phyloP scores from a whole-genome alignment of 148 eudicot species.

The Oxyria digyna region DNA sequence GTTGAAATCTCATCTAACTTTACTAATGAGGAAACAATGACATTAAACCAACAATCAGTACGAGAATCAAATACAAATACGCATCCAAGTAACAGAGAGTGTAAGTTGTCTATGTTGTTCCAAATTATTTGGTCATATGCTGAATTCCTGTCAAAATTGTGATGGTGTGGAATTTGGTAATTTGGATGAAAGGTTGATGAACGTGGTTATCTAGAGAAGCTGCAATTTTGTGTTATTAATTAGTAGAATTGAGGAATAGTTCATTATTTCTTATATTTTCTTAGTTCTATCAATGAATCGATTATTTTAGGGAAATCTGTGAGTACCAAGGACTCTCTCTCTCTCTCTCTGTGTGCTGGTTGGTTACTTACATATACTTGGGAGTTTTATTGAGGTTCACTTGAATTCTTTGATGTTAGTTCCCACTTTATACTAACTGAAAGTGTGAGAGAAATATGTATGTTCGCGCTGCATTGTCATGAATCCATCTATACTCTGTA shows the following conservation, averaged over 20 bases:
- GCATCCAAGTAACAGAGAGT: constrained; percentile 33
- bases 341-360: background rate
- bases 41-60: constrained; percentile 34
- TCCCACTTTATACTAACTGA: background rate
- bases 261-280: background rate
- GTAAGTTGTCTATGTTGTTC: constrained; percentile 35
- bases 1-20: constrained; percentile 29
- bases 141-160: background rate
- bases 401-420: background rate
- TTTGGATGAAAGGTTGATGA: background rate
- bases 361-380: background rate
- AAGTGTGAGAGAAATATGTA: background rate
- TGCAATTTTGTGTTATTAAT: background rate
- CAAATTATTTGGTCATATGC: background rate
- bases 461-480: background rate
- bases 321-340: background rate
- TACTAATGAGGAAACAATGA: constrained; percentile 30
- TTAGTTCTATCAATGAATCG: background rate
- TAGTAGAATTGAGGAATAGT: background rate
- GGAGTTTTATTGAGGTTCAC: background rate
- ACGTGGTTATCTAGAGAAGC: background rate
- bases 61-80: constrained; percentile 25
- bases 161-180: background rate
- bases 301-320: background rate
- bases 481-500: background rate